Evolutionary conservation across 306 rosid genomes (phyloP).

Genomic region (Lathyrus oleraceus): DNA sequence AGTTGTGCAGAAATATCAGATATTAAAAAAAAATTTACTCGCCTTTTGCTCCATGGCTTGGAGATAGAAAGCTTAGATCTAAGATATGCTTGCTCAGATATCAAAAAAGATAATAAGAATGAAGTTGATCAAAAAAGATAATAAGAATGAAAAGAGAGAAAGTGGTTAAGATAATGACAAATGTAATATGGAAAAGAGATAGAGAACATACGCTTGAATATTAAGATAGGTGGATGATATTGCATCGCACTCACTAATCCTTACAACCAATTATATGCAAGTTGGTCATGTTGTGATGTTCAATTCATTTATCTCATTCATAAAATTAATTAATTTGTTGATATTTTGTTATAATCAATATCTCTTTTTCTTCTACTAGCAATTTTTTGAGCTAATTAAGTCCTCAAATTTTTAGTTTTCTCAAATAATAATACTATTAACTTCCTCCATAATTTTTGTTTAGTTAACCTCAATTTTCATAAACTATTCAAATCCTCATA

Average conservation of each 20-base stretch:
- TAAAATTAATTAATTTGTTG: background rate
- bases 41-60: constrained; percentile 44
- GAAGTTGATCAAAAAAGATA: background rate
- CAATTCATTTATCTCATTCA: background rate
- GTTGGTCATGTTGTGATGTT: background rate
- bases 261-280: background rate
- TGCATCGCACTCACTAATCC: constrained; percentile 12
- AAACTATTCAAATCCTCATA: background rate
- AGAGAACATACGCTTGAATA: background rate
- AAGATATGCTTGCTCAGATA: background rate
- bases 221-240: constrained; percentile 3
- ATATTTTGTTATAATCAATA: background rate
- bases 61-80: constrained; percentile 22
- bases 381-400: background rate
- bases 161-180: background rate
- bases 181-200: constrained; percentile 10
- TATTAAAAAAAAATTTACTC: background rate
- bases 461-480: background rate
- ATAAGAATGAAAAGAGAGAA: background rate
- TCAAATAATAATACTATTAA: background rate
- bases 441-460: background rate
- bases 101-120: background rate
- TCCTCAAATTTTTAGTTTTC: background rate
- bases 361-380: background rate
- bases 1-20: background rate